Conservation (phyloP, 805 yeast species). For the Priceomyces castillae region DNA sequence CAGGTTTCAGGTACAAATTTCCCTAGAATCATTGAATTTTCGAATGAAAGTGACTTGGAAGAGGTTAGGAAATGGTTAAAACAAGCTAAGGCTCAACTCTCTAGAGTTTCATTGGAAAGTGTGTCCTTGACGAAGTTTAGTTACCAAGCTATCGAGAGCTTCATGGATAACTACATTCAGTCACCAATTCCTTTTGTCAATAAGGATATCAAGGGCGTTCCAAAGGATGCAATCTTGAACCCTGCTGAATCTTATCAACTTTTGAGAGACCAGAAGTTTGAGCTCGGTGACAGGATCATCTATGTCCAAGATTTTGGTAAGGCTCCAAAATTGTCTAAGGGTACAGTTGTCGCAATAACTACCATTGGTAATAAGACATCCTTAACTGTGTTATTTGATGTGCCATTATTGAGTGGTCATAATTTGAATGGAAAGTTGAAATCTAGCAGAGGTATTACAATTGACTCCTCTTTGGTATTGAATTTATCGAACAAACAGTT, state of each 20-base stretch:
- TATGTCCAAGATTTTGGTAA: conserved; percentile 85
- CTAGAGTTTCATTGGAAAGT: conserved; percentile 69
- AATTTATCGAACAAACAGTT: conserved; percentile 75
- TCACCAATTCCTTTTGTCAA: conserved; percentile 44
- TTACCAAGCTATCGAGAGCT: conserved; percentile 64
- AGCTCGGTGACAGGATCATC: conserved; percentile 85
- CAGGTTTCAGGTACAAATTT: conserved; percentile 23
- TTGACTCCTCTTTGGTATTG: conserved; percentile 78
- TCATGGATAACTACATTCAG: conserved; percentile 46
- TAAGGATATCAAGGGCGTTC: conserved; percentile 74
- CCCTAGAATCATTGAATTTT: conserved; percentile 34
- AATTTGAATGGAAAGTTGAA: conserved; percentile 72
- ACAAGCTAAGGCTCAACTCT: conserved; percentile 46
- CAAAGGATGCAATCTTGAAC: conserved; percentile 75
- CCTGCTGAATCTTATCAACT: conserved; percentile 70
- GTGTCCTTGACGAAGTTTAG: conserved; percentile 71
- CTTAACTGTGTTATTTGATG: conserved; percentile 80
- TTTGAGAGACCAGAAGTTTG: conserved; percentile 71
- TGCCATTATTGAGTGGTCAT: conserved; percentile 78
- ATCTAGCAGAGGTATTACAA: conserved; percentile 78
- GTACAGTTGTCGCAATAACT: conserved; percentile 75
- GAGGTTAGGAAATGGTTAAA: conserved; percentile 48
- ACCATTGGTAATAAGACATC: conserved; percentile 60
- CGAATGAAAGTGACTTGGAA: conserved; percentile 42
- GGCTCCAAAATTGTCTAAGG: conserved; percentile 82